These are phyloP conservation scores for Psophocarpus tetragonolobus DNA, from an alignment of 306 rosid genomes.

Conservation along the genomic window DNA sequence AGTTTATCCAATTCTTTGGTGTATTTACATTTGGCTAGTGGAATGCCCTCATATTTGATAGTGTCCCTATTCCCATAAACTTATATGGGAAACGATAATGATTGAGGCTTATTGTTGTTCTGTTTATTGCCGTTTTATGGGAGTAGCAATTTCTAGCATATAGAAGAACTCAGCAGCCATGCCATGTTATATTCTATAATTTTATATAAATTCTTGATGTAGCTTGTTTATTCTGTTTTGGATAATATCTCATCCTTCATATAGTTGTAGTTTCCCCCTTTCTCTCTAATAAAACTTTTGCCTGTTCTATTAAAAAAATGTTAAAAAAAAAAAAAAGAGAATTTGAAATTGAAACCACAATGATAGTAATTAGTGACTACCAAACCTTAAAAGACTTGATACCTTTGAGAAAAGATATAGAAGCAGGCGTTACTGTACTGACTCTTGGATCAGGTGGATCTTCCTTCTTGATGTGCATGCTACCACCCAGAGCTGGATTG, in stretches of 20 bases:
- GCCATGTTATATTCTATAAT: background rate
- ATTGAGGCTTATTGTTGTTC: background rate
- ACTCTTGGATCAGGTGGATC: constrained; percentile 92
- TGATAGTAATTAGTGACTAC: background rate
- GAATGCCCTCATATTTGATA: background rate
- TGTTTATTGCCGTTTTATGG: background rate
- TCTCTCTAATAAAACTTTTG: background rate
- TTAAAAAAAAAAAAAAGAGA: background rate
- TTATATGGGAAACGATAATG: background rate
- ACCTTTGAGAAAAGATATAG: constrained; percentile 88
- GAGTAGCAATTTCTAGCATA: constrained; percentile 4
- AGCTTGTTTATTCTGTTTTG: background rate
- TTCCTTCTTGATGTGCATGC: constrained; percentile 62
- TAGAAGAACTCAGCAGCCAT: background rate
- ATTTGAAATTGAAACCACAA: background rate
- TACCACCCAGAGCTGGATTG: constrained; percentile 71
- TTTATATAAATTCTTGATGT: background rate
- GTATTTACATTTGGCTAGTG: background rate
- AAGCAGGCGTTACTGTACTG: constrained; percentile 90
- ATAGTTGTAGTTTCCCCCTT: background rate
- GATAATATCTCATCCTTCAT: background rate
- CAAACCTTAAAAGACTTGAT: constrained; percentile 27
- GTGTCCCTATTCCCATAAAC: background rate
- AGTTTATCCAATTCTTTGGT: background rate
- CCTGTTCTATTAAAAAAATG: background rate